These are phyloP conservation scores for Xylaria sp. DNA, from an alignment of 2,329 filamentous ascomycete genomes.

Conservation along the genomic window DNA sequence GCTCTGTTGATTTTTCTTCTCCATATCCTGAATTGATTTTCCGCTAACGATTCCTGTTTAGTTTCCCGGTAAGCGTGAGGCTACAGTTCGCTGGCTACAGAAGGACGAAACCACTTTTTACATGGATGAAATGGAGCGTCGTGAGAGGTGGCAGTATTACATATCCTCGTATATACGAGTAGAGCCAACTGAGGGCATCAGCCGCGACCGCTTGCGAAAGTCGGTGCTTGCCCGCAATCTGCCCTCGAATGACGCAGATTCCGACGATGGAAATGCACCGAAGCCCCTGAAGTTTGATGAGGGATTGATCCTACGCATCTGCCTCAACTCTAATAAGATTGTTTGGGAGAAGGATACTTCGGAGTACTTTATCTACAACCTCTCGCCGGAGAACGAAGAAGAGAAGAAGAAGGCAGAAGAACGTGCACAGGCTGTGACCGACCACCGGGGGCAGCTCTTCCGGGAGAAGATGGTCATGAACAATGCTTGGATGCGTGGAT, in stretches of 20 bases:
- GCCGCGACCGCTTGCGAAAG: constrained; percentile 72
- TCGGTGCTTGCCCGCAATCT: constrained; percentile 78
- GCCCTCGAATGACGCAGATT: constrained; percentile 69
- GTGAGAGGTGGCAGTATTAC: constrained; percentile 92
- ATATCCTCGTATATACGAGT: constrained; percentile 90
- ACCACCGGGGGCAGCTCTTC: constrained; percentile 76
- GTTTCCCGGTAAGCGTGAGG: constrained; percentile 75
- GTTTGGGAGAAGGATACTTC: constrained; percentile 77
- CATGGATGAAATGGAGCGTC: constrained; percentile 85
- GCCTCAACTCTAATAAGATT: constrained; percentile 81
- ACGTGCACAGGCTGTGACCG: constrained; percentile 63
- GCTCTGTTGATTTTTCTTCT: not conserved
- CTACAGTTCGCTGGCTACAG: constrained; percentile 77
- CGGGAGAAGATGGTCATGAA: constrained; percentile 85
- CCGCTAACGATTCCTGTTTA: constrained; percentile 54
- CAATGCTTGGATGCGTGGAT: constrained; percentile 81
- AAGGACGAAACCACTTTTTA: constrained; percentile 82
- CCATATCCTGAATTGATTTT: constrained; percentile 2
- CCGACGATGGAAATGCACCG: constrained; percentile 71
- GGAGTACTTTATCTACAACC: constrained; percentile 79
- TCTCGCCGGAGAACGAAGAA: constrained; percentile 74
- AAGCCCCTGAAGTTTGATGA: constrained; percentile 73
- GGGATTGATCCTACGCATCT: constrained; percentile 77
- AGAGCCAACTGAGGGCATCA: constrained; percentile 85
- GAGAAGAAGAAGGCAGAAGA: constrained; percentile 71